phyloP scores from a whole-genome alignment of 345 rosid species.

The Pistacia atlantica region DNA sequence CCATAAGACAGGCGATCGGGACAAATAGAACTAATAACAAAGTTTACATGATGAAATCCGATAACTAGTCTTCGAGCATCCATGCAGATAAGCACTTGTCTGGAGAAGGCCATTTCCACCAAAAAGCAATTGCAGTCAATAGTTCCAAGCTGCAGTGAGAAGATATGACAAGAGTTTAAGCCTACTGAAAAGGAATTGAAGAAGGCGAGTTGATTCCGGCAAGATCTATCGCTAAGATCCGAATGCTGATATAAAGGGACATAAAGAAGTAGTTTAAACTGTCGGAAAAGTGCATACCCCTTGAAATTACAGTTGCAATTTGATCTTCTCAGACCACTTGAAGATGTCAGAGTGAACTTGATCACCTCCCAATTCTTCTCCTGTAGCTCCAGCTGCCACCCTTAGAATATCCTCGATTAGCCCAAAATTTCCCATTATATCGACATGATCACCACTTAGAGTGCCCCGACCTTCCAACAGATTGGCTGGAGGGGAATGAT shows the following conservation, averaged over 20 bases:
- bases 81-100: not conserved
- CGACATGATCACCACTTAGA: slow-evolving; percentile 89
- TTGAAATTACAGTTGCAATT: slow-evolving; percentile 47
- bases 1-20: no score
- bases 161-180: not conserved
- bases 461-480: slow-evolving; percentile 93
- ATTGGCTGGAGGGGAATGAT: slow-evolving; percentile 84
- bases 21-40: not conserved
- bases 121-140: not conserved
- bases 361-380: slow-evolving; percentile 81
- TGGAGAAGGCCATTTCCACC: not conserved
- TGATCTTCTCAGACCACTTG: slow-evolving; percentile 81
- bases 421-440: slow-evolving; percentile 97
- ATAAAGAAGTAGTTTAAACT: no score
- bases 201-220: no score
- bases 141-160: not conserved
- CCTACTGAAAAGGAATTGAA: not conserved
- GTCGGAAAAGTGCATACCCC: not conserved
- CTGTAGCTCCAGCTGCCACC: slow-evolving; percentile 85
- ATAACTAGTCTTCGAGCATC: no score
- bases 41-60: not conserved
- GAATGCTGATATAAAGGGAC: not conserved
- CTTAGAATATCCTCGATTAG: slow-evolving; percentile 83
- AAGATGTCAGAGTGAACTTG: slow-evolving; percentile 80
- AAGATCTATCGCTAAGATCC: not conserved